These are phyloP conservation scores for Cryphonectria carpinicola DNA, from an alignment of 2,329 filamentous ascomycete species.

Conservation along the genomic window DNA sequence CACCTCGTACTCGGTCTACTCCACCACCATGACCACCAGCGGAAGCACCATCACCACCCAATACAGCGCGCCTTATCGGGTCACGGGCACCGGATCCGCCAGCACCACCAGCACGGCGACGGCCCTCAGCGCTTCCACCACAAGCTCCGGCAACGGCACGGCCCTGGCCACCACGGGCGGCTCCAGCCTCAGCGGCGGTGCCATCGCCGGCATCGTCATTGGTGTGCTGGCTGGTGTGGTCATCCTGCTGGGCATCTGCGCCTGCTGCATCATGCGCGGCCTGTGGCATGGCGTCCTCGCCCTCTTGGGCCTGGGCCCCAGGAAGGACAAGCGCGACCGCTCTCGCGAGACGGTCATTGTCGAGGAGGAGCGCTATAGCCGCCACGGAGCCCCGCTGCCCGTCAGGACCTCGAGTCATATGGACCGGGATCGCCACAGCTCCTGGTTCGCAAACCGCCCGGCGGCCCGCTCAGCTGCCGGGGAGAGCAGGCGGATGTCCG, in stretches of 20 bases:
- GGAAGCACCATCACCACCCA: constrained; percentile 56
- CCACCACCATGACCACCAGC: constrained; percentile 45
- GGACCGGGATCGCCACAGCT: constrained; percentile 20
- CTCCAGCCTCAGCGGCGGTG: constrained; percentile 65
- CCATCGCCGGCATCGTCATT: constrained; percentile 81
- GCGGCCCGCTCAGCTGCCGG: constrained; percentile 50
- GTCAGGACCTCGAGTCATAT: constrained; percentile 53
- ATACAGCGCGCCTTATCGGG: constrained; percentile 54
- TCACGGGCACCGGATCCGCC: constrained; percentile 54
- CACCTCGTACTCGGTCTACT: constrained; percentile 34
- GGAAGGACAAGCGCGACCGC: constrained; percentile 50
- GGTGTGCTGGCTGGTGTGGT: constrained; percentile 69
- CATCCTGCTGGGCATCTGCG: constrained; percentile 71
- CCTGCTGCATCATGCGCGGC: constrained; percentile 71
- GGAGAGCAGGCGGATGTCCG: constrained; percentile 44
- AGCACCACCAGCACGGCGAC: constrained; percentile 57
- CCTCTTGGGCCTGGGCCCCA: constrained; percentile 63
- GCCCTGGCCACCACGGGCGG: constrained; percentile 42
- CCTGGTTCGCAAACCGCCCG: constrained; percentile 30
- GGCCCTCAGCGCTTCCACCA: constrained; percentile 51
- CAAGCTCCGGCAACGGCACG: constrained; percentile 44
- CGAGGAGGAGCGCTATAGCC: constrained; percentile 67
- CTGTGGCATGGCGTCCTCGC: constrained; percentile 63
- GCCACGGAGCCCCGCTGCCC: constrained; percentile 46
- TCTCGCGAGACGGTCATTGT: constrained; percentile 44